These are phyloP conservation scores for Psilocybe sp. DNA, from an alignment of 768 basidiomycete species.

Conservation along the genomic window DNA sequence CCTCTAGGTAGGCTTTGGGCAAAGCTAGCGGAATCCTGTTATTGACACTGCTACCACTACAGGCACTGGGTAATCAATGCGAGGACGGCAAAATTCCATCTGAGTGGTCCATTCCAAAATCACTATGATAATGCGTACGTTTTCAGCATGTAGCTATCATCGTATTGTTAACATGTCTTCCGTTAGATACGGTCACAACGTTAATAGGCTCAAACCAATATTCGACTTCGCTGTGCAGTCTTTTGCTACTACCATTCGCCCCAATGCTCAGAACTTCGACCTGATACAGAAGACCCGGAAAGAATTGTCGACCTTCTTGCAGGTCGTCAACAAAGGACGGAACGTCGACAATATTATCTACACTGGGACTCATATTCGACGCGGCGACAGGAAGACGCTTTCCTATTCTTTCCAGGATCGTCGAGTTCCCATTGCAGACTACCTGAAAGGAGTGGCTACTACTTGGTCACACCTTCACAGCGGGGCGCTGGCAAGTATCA, in stretches of 20 bases:
- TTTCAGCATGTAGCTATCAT: neutral
- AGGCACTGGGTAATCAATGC: constrained; percentile 75
- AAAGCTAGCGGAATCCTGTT: neutral
- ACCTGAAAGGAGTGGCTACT: constrained; percentile 36
- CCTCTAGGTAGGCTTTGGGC: constrained; percentile 47
- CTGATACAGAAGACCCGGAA: constrained; percentile 50
- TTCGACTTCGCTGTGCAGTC: constrained; percentile 46
- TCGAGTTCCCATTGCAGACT: constrained; percentile 51
- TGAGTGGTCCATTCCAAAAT: constrained; percentile 52
- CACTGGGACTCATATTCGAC: constrained; percentile 59
- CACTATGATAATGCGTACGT: constrained; percentile 65
- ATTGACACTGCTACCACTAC: constrained; percentile 10
- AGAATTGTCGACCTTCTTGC: constrained; percentile 34
- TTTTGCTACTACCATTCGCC: constrained; percentile 50
- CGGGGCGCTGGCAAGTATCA: constrained; percentile 12
- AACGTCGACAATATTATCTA: constrained; percentile 27
- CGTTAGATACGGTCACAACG: constrained; percentile 46
- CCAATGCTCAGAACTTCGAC: constrained; percentile 39
- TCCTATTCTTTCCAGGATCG: constrained; percentile 41
- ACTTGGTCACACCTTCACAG: constrained; percentile 37
- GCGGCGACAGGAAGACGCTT: constrained; percentile 51
- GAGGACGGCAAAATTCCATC: constrained; percentile 62
- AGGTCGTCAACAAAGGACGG: constrained; percentile 5
- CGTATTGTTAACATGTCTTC: constrained; percentile 1
- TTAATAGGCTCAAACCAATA: constrained; percentile 57